These are phyloP conservation scores for Leptographium procerum DNA, from an alignment of 2,329 filamentous ascomycete genomes.

Conservation along the genomic window DNA sequence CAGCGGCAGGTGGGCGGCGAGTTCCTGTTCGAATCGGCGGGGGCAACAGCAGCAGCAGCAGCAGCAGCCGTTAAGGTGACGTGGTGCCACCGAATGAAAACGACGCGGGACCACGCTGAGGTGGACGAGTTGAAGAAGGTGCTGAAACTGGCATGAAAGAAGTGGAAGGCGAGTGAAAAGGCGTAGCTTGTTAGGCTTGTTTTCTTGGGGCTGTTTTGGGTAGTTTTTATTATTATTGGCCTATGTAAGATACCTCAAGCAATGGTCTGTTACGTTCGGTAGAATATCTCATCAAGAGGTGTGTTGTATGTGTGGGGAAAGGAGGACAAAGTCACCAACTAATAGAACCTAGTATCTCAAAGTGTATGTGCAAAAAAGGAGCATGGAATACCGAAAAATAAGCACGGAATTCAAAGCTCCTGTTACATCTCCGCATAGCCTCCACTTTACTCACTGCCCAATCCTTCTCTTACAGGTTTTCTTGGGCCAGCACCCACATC, in stretches of 20 bases:
- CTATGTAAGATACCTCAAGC: background rate
- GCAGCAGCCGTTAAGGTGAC: constrained; percentile 29
- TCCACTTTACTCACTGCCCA: background rate
- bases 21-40: constrained; percentile 54
- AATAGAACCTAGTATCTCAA: no score
- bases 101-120: constrained; percentile 67
- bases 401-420: no score
- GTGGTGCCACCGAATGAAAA: constrained; percentile 77
- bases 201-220: no score
- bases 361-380: no score
- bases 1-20: constrained; percentile 63
- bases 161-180: background rate
- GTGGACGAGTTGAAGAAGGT: constrained; percentile 53
- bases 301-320: no score
- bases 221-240: no score
- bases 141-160: constrained; percentile 36
- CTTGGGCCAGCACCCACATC: constrained; percentile 13
- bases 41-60: constrained; percentile 9
- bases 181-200: no score
- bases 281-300: no score
- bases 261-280: no score
- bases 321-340: no score
- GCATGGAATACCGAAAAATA: no score
- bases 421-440: background rate
- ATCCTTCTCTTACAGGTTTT: constrained; percentile 8